phyloP scores from a whole-genome alignment of 2,329 filamentous ascomycete species.

The Niveomyces coronatus region DNA sequence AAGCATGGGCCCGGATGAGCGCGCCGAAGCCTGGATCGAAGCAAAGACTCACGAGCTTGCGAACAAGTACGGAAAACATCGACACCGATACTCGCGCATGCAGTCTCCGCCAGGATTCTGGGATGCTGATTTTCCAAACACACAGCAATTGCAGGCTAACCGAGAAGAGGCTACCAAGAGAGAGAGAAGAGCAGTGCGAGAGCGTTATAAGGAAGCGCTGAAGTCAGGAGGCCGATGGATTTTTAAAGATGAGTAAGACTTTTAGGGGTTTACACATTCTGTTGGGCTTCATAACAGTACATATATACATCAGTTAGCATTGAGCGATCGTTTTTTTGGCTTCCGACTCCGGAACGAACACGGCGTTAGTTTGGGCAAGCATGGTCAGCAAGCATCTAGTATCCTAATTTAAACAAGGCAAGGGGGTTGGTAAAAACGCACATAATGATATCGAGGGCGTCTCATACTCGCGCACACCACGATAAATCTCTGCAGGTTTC shows the following conservation, averaged over 20 bases:
- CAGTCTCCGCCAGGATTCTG: conserved; percentile 80
- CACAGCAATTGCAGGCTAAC: conserved; percentile 65
- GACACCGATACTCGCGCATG: conserved; percentile 60
- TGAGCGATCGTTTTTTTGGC: too few species aligned
- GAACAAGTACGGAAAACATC: conserved; percentile 66
- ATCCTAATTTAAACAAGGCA: too few species aligned
- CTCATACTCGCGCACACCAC: too few species aligned
- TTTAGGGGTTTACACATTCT: neutral
- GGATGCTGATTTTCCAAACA: conserved; percentile 79
- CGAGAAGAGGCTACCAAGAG: conserved; percentile 52
- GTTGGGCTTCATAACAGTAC: neutral
- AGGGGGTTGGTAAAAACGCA: too few species aligned
- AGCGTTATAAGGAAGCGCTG: conserved; percentile 75
- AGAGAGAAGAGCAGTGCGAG: conserved; percentile 55
- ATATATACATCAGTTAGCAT: neutral
- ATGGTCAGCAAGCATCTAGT: too few species aligned
- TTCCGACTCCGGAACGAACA: neutral
- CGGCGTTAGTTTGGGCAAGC: neutral
- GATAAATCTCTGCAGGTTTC: too few species aligned
- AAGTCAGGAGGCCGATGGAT: conserved; percentile 64
- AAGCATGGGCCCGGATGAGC: conserved; percentile 48
- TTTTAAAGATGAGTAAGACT: conserved; percentile 63
- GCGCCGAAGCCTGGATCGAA: conserved; percentile 58
- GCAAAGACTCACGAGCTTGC: conserved; percentile 66
- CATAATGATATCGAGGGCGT: too few species aligned